Percentiles rank a stretch among this genome's conserved stretches.
phyloP scores from a whole-genome alignment of 768 basidiomycete genomes.

The Tulasnella sp. region DNA sequence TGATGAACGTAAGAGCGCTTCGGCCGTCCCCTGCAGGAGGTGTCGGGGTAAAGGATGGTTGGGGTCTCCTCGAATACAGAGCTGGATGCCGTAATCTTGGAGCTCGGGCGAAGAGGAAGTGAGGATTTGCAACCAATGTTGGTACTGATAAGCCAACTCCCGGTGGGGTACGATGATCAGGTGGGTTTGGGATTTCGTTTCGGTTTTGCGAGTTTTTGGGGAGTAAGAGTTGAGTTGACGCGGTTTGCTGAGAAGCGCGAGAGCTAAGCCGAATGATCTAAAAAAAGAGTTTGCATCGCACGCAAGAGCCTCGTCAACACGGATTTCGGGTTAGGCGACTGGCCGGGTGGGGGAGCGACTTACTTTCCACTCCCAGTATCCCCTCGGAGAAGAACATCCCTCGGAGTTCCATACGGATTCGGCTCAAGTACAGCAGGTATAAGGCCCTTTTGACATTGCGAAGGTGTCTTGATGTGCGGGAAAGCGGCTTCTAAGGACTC shows the following conservation, averaged over 20 bases:
- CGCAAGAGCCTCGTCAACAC: background rate
- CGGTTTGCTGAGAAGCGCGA: background rate
- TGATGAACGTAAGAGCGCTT: background rate
- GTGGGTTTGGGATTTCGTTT: background rate
- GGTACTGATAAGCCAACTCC: constrained; percentile 13
- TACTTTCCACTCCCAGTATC: constrained; percentile 14
- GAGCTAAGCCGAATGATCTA: constrained; percentile 5
- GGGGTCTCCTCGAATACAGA: constrained; percentile 12
- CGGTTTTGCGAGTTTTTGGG: background rate
- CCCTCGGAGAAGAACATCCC: constrained; percentile 2
- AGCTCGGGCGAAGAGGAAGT: background rate
- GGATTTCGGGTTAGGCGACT: background rate
- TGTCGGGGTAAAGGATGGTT: background rate
- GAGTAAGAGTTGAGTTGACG: background rate
- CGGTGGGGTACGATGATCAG: constrained; percentile 12
- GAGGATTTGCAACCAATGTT: constrained; percentile 9
- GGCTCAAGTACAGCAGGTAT: constrained; percentile 3
- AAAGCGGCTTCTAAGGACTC: background rate
- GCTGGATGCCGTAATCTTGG: background rate
- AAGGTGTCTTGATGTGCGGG: constrained; percentile 5
- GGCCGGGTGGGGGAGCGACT: background rate
- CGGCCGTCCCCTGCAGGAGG: background rate
- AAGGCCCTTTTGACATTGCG: background rate
- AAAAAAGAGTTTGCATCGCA: no score
- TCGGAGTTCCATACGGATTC: background rate